Base-by-base conservation (phyloP, 108 stramenopile genomes). In the Licmophora abbreviata region DNA sequence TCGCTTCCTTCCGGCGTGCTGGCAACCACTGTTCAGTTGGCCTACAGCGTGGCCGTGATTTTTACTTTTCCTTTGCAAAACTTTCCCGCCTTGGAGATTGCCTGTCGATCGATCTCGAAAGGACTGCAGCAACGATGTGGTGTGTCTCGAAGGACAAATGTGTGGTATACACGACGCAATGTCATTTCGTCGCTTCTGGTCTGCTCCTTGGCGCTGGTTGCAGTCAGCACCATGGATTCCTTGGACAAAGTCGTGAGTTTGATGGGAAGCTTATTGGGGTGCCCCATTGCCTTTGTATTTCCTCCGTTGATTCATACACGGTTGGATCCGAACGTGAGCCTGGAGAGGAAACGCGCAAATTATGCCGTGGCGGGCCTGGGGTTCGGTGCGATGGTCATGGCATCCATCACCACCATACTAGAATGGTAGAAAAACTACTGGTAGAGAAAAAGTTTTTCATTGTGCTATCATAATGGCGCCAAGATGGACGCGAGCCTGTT, bases 51-150 rank as follows among this genome's bases (percentile, higher is more conserved):
- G 9, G 74, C 74, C 15, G 69, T 76, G 22, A 53, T 66, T 18
- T 66, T 76, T 28, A 71, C 74, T 8, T 77, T 72, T 66, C 76
- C 76, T 3, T 51, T 77, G 6, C 76, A 77, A 59, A 60, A 59
- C 21, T 77, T 70, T 58, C 76, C 76, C 14, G 76, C 76, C 17
- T 50, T 77, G 60, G 64, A 69, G 32, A 63, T 77, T 18, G 40
- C 59, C 8, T 54, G 51, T 25, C 54, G 62, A 2, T 29, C 23
- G 2, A 33, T 51, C 1, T 32, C 25, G 26, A 50, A 48, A 32
- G n/a, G n/a, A n/a, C n/a, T n/a, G n/a, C n/a, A n/a, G n/a, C n/a
- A n/a, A n/a, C n/a, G n/a, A n/a, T n/a, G n/a, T n/a, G n/a, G n/a
- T n/a, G n/a, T n/a, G n/a, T n/a, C n/a, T n/a, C n/a, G n/a, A n/a